Evolutionary conservation across 148 eudicot species (phyloP).

Genomic region (Bassia scoparia): DNA sequence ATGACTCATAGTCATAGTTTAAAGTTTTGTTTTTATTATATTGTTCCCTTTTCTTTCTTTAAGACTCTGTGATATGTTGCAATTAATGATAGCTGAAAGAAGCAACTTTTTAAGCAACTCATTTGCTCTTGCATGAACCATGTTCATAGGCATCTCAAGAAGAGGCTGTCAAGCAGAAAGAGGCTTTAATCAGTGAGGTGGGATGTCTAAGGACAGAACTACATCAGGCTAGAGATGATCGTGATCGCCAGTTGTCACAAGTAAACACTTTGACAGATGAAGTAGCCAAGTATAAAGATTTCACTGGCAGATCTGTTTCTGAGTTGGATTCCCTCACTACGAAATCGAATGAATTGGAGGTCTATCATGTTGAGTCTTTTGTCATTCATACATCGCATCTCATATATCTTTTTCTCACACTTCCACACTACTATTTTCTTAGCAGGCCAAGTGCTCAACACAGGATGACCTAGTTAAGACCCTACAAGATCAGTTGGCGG

Average conservation of each 20-base stretch:
- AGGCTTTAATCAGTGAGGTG: conserved; percentile 60
- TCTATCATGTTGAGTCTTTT: conserved; percentile 11
- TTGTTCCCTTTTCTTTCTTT: background rate
- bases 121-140: conserved; percentile 16
- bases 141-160: conserved; percentile 57
- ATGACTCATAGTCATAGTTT: background rate
- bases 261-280: conserved; percentile 58
- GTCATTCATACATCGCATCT: background rate
- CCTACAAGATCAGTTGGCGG: conserved; percentile 62
- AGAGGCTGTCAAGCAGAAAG: conserved; percentile 71
- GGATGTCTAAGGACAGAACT: conserved; percentile 62
- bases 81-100: background rate
- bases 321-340: conserved; percentile 50
- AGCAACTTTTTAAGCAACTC: background rate
- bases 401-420: conserved; percentile 6
- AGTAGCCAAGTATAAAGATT: conserved; percentile 59
- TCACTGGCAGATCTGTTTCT: conserved; percentile 53
- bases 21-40: background rate
- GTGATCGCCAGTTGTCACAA: conserved; percentile 59
- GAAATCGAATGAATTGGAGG: conserved; percentile 78
- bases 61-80: background rate
- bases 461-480: conserved; percentile 59
- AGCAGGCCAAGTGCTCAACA: conserved; percentile 56
- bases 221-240: conserved; percentile 75
- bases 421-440: conserved; percentile 20